These are phyloP conservation scores for Aspergillus sp. DNA, from an alignment of 2,329 filamentous ascomycete species.

Conservation along the genomic window DNA sequence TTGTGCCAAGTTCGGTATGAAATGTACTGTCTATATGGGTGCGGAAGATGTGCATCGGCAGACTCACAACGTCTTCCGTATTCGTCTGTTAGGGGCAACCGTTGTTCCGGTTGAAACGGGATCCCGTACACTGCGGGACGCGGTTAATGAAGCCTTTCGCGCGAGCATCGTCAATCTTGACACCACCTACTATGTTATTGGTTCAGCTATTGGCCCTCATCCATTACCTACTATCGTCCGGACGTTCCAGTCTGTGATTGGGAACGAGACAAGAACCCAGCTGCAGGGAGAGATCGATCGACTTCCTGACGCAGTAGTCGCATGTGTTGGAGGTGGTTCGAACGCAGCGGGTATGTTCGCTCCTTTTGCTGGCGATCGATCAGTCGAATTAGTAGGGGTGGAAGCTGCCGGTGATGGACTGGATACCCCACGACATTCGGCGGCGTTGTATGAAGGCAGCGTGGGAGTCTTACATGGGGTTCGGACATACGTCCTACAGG, in stretches of 20 bases:
- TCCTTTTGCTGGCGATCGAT: conserved; percentile 77
- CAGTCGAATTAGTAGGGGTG: conserved; percentile 82
- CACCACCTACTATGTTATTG: conserved; percentile 81
- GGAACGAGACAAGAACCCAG: conserved; percentile 84
- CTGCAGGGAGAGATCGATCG: conserved; percentile 53
- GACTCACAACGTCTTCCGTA: conserved; percentile 92
- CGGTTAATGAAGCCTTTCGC: conserved; percentile 84
- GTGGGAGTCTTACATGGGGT: conserved; percentile 96
- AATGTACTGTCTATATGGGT: conserved; percentile 97
- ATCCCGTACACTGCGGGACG: no score
- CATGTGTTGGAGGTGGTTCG: conserved; percentile 88
- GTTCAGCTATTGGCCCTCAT: conserved; percentile 86
- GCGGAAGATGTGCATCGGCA: conserved; percentile 91
- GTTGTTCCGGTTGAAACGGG: conserved; percentile 60
- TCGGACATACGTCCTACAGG: conserved; percentile 87
- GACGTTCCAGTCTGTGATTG: conserved; percentile 95
- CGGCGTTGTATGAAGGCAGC: conserved; percentile 75
- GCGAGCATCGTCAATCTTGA: conserved; percentile 86
- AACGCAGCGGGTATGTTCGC: conserved; percentile 98
- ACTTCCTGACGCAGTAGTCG: conserved; percentile 83
- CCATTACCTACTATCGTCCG: conserved; percentile 96
- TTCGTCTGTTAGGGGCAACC: conserved; percentile 85
- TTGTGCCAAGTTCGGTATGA: conserved; percentile 95
- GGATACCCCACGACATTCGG: conserved; percentile 75
- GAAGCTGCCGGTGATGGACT: conserved; percentile 90